Percentiles rank a stretch among this genome's conserved stretches.
Conservation (phyloP, 257 asterid species). For the Capsicum chinense region DNA sequence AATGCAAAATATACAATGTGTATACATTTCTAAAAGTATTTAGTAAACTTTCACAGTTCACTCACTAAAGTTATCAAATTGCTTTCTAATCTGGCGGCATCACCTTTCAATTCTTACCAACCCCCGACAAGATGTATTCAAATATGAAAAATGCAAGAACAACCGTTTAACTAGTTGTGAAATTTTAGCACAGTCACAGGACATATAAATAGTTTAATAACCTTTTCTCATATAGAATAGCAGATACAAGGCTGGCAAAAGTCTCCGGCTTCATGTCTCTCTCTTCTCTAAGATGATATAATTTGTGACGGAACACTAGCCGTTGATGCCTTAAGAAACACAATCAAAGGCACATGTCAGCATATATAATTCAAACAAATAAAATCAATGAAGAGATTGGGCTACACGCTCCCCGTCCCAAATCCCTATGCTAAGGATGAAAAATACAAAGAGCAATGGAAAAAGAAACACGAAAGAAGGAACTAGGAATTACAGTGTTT, state of each 20-base stretch:
- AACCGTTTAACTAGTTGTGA: background rate
- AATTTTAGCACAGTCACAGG: background rate
- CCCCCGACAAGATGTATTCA: background rate
- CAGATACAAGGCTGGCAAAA: constrained; percentile 94
- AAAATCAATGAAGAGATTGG: background rate
- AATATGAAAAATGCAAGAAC: background rate
- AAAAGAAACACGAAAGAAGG: background rate
- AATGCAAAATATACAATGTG: background rate
- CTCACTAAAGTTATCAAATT: background rate
- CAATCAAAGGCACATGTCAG: background rate
- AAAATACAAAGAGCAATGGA: background rate
- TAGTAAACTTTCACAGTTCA: background rate
- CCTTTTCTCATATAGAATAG: constrained; percentile 89
- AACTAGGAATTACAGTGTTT: constrained; percentile 59
- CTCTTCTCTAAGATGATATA: constrained; percentile 89
- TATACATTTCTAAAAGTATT: background rate
- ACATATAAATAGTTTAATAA: constrained; percentile 31
- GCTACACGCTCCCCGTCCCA: background rate
- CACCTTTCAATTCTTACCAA: background rate
- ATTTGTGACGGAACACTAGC: constrained; percentile 82
- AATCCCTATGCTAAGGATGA: background rate
- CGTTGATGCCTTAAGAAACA: constrained; percentile 65
- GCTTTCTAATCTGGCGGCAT: background rate
- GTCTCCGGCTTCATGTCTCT: constrained; percentile 98
- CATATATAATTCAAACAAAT: background rate